phyloP scores from a whole-genome alignment of 2,329 filamentous ascomycete genomes.

The Nemania abortiva region DNA sequence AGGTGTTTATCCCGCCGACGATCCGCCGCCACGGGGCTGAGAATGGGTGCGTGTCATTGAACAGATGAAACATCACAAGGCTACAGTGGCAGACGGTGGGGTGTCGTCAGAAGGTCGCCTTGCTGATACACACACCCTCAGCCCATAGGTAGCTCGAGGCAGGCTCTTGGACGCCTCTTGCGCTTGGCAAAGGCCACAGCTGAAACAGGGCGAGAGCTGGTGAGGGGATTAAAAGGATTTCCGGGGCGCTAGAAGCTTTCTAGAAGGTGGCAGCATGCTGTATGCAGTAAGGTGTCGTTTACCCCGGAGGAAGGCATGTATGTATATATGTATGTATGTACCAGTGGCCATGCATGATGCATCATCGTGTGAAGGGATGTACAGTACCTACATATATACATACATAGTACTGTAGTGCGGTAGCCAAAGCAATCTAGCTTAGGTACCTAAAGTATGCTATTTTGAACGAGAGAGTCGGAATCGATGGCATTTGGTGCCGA shows the following conservation, averaged over 20 bases:
- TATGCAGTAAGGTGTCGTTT: slow-evolving; percentile 13
- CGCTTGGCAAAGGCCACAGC: slow-evolving; percentile 14
- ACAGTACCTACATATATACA: too few relatives aligned
- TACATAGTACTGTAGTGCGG: too few relatives aligned
- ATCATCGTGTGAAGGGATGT: slow-evolving; percentile 3
- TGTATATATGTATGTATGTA: background rate
- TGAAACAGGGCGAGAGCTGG: slow-evolving; percentile 21
- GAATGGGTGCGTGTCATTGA: background rate
- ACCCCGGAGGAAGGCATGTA: slow-evolving; percentile 28
- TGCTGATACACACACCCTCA: slow-evolving; percentile 3
- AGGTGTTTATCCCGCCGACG: background rate
- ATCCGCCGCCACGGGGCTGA: slow-evolving; percentile 19
- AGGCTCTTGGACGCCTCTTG: background rate
- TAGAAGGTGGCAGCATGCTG: slow-evolving; percentile 28
- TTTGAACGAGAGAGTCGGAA: background rate
- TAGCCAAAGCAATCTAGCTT: background rate
- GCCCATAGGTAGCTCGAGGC: slow-evolving; percentile 4
- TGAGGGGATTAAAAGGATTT: slow-evolving; percentile 9
- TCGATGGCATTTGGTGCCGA: background rate
- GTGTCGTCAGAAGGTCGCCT: slow-evolving; percentile 5
- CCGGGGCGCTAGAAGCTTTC: slow-evolving; percentile 35
- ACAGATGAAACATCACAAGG: slow-evolving; percentile 8
- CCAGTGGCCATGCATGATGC: slow-evolving; percentile 20
- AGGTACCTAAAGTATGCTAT: too few relatives aligned
- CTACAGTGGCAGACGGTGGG: background rate